A percentile compares a stretch with the other conserved stretches of the same genome.
These are phyloP conservation scores for Solanum verrucosum DNA, from an alignment of 257 asterid genomes.

Conservation along the genomic window DNA sequence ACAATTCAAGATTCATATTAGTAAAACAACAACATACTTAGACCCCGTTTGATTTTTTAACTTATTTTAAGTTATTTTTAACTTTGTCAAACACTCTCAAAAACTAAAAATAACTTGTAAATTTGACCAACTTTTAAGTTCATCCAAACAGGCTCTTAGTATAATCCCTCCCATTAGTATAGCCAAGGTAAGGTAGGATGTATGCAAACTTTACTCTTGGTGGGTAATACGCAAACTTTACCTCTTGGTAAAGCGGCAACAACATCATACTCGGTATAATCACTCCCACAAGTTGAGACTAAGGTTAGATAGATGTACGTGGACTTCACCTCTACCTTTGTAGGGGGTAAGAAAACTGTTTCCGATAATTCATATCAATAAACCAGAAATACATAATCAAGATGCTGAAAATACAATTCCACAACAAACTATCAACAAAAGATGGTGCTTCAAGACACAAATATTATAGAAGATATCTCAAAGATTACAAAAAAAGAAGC, in stretches of 20 bases:
- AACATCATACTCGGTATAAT: background rate
- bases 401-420: background rate
- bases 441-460: background rate
- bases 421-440: background rate
- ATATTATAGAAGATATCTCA: background rate
- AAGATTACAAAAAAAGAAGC: background rate
- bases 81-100: no score
- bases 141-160: no score
- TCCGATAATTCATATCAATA: background rate
- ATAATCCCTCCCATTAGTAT: background rate
- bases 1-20: background rate
- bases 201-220: background rate
- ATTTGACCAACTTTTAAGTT: no score
- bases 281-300: background rate
- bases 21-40: background rate
- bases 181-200: background rate
- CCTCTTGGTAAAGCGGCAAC: background rate
- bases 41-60: no score
- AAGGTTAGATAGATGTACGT: no score
- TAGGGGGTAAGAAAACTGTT: background rate
- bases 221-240: no score
- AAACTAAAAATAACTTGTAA: no score
- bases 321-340: background rate
- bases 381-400: background rate
- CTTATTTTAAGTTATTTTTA: no score